Evolutionary conservation across 179 eudicot species (phyloP), one percentile per base, ranked within the genome.

Genomic region (Beta macrorhiza): DNA sequence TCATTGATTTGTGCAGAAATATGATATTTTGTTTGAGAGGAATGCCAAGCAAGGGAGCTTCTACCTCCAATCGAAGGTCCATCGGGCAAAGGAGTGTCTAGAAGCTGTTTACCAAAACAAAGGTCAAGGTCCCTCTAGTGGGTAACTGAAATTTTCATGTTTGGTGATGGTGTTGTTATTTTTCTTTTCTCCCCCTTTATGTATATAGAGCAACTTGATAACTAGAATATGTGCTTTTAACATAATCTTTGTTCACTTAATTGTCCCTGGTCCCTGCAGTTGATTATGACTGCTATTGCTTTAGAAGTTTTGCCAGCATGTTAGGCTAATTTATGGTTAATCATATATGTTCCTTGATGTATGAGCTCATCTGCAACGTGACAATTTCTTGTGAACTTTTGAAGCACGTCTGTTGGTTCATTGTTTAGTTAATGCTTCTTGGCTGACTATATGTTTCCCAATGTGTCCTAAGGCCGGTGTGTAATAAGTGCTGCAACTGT

Each of bases 41-140:
- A 96, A 96, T 75, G 94, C 92, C 5, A 89, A 90, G 82, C 93
- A 77, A 85, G 99, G 99, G 71, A 94, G 97, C 86, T 96, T 94
- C 77, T 94, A 96, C 83, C 91, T 96, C 57, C 99, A 96, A 77
- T 94, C 98, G 0, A 96, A 96, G 84, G 98, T 96, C 78, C 94
- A 94, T 84, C 89, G 96, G 56, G 97, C 98, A 7, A 96, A 96
- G 87, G 99, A 94, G 84, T 90, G 97, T 82, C 83, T 96, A 80
- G 99, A 96, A 82, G 78, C 85, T 0, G 80, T 90, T n/a, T 85
- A 92, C 83, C 87, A 88, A 81, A 83, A 56, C 68, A 91, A 95
- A 86, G 90, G 88, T 56, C 88, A 82, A 71, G 87, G 86, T 59
- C 58, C 90, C 29, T 73, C 85, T 77, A 84, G 64, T 62, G 79